Base-by-base conservation (phyloP, 768 basidiomycete species). In the Russula emetica region DNA sequence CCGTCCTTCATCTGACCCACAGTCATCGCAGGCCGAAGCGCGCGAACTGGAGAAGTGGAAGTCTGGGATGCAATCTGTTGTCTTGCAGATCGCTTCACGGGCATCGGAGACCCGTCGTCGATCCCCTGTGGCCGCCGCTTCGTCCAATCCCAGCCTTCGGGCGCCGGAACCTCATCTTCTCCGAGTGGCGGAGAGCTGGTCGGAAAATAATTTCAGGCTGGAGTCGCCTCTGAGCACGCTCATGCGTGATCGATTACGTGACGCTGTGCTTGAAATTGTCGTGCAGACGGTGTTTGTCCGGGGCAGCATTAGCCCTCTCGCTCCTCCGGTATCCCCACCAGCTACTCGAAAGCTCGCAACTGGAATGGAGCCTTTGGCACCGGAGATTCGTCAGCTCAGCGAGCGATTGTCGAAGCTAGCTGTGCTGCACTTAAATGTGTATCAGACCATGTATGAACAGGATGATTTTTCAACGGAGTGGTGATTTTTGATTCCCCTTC, bases 391-490 rank as follows among this genome's bases (percentile, higher is more conserved):
- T 36, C 78, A 81, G 20, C 81, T 94, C 55, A 83, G 83, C 32
- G 85, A 90, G 69, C 84, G 87, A 71, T 79, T 92, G 40, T 81
- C 86, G 50, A 84, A 86, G 63, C 79, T 94, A 58, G 85, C 86
- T 2, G 76, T 83, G 53, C 85, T 91, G 68, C 90, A 94, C 73
- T 78, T 90, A 58, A 82, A 85, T 66, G 85, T 89, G 57, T 92
- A 90, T 73, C 77, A 88, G 42, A 82, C 83, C n/a, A 72, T 92
- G 61, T 94, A 94, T 75, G 85, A 89, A 74, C 82, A 82, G 69
- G 81, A 85, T 65, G 83, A 80, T 47, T 85, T 86, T 28, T 67
- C 64, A 58, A 2, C 61, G 28, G 67, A 67, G 22, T 68, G 67
- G 67, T 68, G 56, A 68, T 34, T 55, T 55, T 55, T 30, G 53